Base-by-base conservation (phyloP, 2,329 filamentous ascomycete species). In the Alternaria ethzedia region DNA sequence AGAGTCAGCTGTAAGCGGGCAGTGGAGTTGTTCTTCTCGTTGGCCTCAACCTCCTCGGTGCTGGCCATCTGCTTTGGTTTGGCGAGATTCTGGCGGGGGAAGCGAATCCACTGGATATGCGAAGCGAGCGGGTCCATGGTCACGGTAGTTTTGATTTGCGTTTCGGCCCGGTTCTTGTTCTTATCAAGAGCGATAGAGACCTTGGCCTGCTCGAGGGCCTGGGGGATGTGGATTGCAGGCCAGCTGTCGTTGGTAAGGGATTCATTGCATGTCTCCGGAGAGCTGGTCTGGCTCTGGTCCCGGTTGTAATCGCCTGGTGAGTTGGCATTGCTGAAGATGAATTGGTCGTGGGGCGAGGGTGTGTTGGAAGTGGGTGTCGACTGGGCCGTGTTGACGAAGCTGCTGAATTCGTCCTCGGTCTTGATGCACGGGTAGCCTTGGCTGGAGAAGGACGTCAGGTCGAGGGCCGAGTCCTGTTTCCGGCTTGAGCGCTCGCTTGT, bases 1-100 rank as follows among this genome's bases (percentile, higher is more conserved):
- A 98, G 71, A 7, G 69, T 69, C 23, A 76, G 64, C 13, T 75
- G 66, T 51, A 79, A 65, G 32, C 70, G 66, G 30, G 75, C 57
- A 12, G 72, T 64, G 23, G 64, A 66, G 41, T 84, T 80, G 89
- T 92, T 5, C 91, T 92, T 70, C 90, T 89, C 50, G 97, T 83
- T 81, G 95, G 94, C 28, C 95, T 85, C 60, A 32, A 87, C 88
- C 41, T 88, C 86, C 4, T 90, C 87, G 2, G 90, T 88, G 73
- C 94, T 96, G 3, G 92, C 89, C 47, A 97, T 86, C 23, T 97
- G 86, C 80, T 98, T 98, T 7, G 94, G 92, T 78, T 98, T 98
- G 20, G 94, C 96, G 58, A 99, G 96, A 1, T 93, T 96, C 76
- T 97, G 90, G 4, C 91, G 89, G 5, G 95, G 96, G 15, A 99